Base-by-base conservation (phyloP, 371 early-diverging fungal species). In the Mortierella sp. region DNA sequence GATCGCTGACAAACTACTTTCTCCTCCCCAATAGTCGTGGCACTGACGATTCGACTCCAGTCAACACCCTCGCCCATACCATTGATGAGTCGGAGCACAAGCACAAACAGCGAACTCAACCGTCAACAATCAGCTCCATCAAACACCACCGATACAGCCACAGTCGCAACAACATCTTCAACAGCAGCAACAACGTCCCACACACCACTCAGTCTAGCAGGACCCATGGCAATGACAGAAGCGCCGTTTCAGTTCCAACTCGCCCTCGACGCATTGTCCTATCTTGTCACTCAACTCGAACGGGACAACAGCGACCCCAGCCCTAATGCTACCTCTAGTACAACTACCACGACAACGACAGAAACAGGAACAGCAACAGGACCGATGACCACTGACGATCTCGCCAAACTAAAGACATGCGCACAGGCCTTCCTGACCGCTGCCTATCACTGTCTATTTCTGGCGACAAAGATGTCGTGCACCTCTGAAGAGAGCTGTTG, bases 401-500 rank as follows among this genome's bases (percentile, higher is more conserved):
- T 70, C 13, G 47, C 65, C 22, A 26, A 47, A 16, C 52, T 76
- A 6, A 64, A 58, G 19, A 61, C 71, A 4, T 70, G 71, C 47
- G 29, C 45, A n/a, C 70, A 76, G 16, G 55, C 76, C 4, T 50
- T 76, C 16, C 55, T 76, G 8, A 37, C 76, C 0, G 76, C 76
- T 3, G 55, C 66, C 10, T 76, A 76, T 31, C 24, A 61, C 39
- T 70, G 70, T n/a, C 66, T 76, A 3, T 58, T 66, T 34, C 58
- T 66, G 71, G 76, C 76, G 5, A 39, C 66, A 2, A 70, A 44
- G 31, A 45, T 29, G 19, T 76, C 76, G 9, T 65, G 39, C 14
- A 24, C 16, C 16, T 70, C 76, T n/a, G 76, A 76, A 34, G 76
- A 76, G 24, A 66, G 71, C 9, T 64, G 66, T 29, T 76, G 76